Base-by-base conservation (phyloP, 257 asterid genomes). In the Nicotiana undulata region DNA sequence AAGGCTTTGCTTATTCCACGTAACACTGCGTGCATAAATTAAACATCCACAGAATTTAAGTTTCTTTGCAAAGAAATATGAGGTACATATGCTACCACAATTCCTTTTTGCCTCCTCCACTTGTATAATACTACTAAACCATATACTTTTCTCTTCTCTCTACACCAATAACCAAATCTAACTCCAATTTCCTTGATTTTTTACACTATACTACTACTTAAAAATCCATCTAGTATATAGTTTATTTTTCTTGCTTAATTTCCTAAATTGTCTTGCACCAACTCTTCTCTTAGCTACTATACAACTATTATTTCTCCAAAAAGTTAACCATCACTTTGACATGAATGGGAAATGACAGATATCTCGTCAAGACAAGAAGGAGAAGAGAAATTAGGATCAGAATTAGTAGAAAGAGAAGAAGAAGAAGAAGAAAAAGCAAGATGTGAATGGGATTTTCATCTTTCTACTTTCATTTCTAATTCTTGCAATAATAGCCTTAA, bases 391-490 rank as follows among this genome's bases (percentile, higher is more conserved):
- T 8, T 40, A 40, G 46, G 46, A 40, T 40, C 46, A 40, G 46
- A 40, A 8, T 7, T 40, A 40, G 10, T 1, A 2, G 56, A 60
- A 4, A 13, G 11, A 20, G 3, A 34, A 26, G 80, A 79, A 8
- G 52, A 46, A 2, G 79, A 81, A 3, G 87, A 65, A 70, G 87
- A 87, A 17, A 80, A 67, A 34, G 59, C 96, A 64, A 76, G 87
- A 51, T 86, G 86, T 89, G 95, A 91, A 6, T 95, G 98, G 98
- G 92, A 92, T 75, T 92, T 95, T 89, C 85, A 24, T 59, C 95
- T 93, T 83, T 83, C 97, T 83, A 83, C 94, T 80, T 83, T 91
- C 0, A 84, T 95, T 72, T 88, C 95, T 49, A 88, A 92, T 7
- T 20, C 83, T 68, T 15, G 85, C 17, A 72, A 46, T 46, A 72